Percentiles rank a stretch among this genome's conserved stretches.
Evolutionary conservation across 2,329 filamentous ascomycete genomes (phyloP).

Genomic region (Trichoderma harzianum): DNA sequence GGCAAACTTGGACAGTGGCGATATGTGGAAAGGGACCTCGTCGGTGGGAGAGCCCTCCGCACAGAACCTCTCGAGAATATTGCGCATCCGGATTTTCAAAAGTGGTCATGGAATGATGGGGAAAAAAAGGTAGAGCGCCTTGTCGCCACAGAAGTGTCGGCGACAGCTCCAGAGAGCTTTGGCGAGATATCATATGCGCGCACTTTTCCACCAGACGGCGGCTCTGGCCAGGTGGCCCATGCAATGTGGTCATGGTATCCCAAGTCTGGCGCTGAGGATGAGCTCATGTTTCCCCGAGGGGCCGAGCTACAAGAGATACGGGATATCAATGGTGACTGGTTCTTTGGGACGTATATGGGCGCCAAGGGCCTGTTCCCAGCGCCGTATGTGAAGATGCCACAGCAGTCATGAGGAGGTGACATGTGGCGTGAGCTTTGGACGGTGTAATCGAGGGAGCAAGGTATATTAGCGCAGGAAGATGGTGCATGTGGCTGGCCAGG

Average conservation of each 20-base stretch:
- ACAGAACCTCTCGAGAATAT: constrained; percentile 48
- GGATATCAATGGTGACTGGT: constrained; percentile 90
- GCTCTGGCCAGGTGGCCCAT: constrained; percentile 59
- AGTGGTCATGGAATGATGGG: constrained; percentile 51
- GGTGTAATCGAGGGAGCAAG: neutral
- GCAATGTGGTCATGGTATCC: constrained; percentile 81
- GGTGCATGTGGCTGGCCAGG: neutral
- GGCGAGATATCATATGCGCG: constrained; percentile 28
- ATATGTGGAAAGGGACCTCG: constrained; percentile 65
- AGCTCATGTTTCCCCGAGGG: constrained; percentile 78
- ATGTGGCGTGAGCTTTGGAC: neutral
- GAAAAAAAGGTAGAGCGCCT: constrained; percentile 43
- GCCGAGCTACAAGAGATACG: constrained; percentile 81
- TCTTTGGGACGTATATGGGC: constrained; percentile 80
- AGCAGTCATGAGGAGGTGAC: neutral
- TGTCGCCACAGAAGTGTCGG: constrained; percentile 50
- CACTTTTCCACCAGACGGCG: constrained; percentile 71
- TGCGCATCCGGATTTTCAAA: constrained; percentile 40
- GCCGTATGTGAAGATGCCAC: constrained; percentile 61
- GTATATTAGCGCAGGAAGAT: neutral
- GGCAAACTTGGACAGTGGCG: constrained; percentile 64
- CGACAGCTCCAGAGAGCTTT: constrained; percentile 37
- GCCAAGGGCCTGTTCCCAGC: constrained; percentile 75
- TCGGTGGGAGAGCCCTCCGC: constrained; percentile 71
- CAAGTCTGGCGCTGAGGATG: constrained; percentile 60